Evolutionary conservation across 257 asterid species (phyloP), one percentile per base, ranked within the genome.

Genomic region (Solanum stenotomum): DNA sequence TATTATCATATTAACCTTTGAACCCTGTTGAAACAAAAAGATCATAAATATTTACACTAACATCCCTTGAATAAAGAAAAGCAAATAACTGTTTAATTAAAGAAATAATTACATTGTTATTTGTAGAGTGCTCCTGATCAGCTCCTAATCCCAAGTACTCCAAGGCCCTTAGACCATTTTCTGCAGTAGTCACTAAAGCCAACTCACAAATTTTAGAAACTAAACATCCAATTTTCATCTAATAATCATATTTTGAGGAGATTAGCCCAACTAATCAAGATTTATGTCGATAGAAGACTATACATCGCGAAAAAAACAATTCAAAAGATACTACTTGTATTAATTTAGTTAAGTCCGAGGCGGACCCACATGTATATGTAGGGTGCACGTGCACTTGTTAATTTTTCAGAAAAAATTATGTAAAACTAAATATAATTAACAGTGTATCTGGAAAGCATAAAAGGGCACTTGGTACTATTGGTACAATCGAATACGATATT

Each of bases 171-270:
- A 90, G 49, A 33, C 92, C 96, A 74, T 92, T 92, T 76, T 93
- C 95, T 86, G 96, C 96, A 29, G 96, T 93, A 46, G 96, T 93
- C 89, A 93, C 96, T 93, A 90, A 85, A 89, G 29, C 14, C 83
- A 85, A 89, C 61, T 16, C 40, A 68, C 40, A 59, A 52, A 23
- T 71, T 25, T 52, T 65, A 83, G 34, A 38, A 76, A 23, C 59
- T 40, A 77, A 23, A 76, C 56, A 68, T 49, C 20, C 49, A 70
- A 35, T 67, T 35, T 77, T 76, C 23, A 40, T 77, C 63, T 14
- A 6, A 42, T n/a, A 78, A 42, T 7, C 63, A 40, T 40, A 77
- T 38, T 25, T 77, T 9, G 23, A 13, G 2, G 59, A 14, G 22
- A 40, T 5, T 38, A 1, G 84, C 34, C 84, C 10, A 5, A 37